Conservation (phyloP, 2,329 filamentous ascomycete genomes). For the Colletotrichum sp. region DNA sequence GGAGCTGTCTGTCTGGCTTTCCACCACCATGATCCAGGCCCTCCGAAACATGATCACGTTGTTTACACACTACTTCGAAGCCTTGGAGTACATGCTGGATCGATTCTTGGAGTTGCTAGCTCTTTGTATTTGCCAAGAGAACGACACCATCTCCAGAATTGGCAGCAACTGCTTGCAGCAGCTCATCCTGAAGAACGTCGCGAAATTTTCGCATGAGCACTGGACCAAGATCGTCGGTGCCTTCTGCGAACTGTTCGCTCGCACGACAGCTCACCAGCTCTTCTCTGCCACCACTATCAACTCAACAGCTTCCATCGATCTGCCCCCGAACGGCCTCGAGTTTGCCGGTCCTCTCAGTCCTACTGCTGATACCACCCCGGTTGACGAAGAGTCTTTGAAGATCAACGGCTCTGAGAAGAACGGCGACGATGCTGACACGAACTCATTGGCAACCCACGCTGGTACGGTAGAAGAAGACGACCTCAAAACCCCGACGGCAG, state of each 20-base stretch:
- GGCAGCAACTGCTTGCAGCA: slow-evolving; percentile 98
- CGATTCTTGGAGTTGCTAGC: slow-evolving; percentile 94
- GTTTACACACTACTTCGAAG: slow-evolving; percentile 98
- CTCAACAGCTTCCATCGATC: slow-evolving; percentile 55
- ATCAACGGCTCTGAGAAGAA: slow-evolving; percentile 61
- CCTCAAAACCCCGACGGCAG: slow-evolving; percentile 32
- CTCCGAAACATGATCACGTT: slow-evolving; percentile 97
- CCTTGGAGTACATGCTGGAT: slow-evolving; percentile 96
- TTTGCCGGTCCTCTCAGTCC: slow-evolving; percentile 52
- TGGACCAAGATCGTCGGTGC: slow-evolving; percentile 95
- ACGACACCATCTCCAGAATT: slow-evolving; percentile 96
- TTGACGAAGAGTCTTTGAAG: slow-evolving; percentile 63
- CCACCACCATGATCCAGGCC: slow-evolving; percentile 99
- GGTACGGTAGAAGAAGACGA: slow-evolving; percentile 39
- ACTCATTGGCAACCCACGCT: slow-evolving; percentile 33
- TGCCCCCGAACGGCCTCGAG: slow-evolving; percentile 58
- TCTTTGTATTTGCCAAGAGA: slow-evolving; percentile 98
- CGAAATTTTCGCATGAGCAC: slow-evolving; percentile 84
- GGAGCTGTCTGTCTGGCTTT: slow-evolving; percentile 97
- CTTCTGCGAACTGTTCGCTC: slow-evolving; percentile 94
- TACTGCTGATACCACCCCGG: slow-evolving; percentile 38
- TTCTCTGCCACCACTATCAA: slow-evolving; percentile 80
- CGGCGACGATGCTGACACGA: slow-evolving; percentile 32
- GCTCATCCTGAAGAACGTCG: slow-evolving; percentile 93
- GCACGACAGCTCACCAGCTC: slow-evolving; percentile 92